Base-by-base conservation (phyloP, 2,329 filamentous ascomycete genomes). In the Diplodia sapinea region DNA sequence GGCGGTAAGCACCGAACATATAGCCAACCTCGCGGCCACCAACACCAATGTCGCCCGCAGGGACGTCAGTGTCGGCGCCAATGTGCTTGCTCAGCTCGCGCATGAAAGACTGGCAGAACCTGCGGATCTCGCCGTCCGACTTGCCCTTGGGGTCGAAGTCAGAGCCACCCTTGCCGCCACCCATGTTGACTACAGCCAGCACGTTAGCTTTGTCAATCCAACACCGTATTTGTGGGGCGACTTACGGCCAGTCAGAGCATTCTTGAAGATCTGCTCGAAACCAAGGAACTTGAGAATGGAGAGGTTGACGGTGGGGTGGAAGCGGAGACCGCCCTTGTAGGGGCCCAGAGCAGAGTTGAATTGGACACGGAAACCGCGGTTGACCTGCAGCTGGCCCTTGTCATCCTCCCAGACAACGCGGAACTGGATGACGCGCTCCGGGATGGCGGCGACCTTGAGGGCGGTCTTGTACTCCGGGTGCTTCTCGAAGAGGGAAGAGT, bases 191-290 rank as follows among this genome's bases (percentile, higher is more conserved):
- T 91, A 67, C 36, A 33, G 38, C 23, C 20, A 55, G 64, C 38
- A 11, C 43, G 49, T 69, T 54, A 68, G 68, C 40, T 57, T 55
- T 50, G 23, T 38, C 20, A 38, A 1, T 36, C 15, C 26, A 29
- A n/a, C 26, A 2, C 17, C 17, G 7, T 2, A 8, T 8, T 33
- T n/a, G 7, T 13, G 3, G 17, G 7, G 29, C 12, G 29, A 76
- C 91, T 85, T 85, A 94, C 91, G 83, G 78, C 95, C 95, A 70
- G 95, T 98, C 74, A 98, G 85, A 73, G 95, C 95, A 92, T 98
- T 98, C 88, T 98, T 98, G 88, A 98, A 98, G 84, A 94, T 96
- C 85, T 98, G 95, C 89, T 99, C 95, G 77, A 98, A 98, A 72
- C 94, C 95, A 78, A 99, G 87, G 85, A 98, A 98, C 86, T 99